Evolutionary conservation across 257 asterid species (phyloP).

Genomic region (Scutellaria galericulata): DNA sequence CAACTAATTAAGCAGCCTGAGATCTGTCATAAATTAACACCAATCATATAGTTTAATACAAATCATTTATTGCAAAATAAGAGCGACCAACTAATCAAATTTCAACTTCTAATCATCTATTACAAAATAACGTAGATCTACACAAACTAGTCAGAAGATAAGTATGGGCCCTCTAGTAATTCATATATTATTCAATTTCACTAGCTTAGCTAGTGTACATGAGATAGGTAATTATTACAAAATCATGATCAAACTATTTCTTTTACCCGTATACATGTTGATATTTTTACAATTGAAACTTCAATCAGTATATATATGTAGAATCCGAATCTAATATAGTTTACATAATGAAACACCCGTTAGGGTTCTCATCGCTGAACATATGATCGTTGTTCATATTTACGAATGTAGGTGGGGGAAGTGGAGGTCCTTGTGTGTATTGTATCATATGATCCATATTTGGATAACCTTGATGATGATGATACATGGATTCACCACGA

Average conservation of each 20-base stretch:
- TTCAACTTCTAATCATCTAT: no score
- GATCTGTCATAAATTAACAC: not conserved
- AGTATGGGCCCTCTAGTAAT: no score
- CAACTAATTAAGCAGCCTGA: conserved; percentile 26
- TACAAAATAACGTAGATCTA: no score
- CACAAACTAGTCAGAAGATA: no score
- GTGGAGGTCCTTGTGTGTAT: conserved; percentile 53
- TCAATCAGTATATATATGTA: no score
- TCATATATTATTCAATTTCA: no score
- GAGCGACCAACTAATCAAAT: not conserved
- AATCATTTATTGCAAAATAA: not conserved
- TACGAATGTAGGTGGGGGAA: conserved; percentile 48
- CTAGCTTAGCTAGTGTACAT: no score
- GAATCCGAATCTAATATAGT: no score
- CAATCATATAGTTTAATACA: not conserved
- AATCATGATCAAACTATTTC: not conserved
- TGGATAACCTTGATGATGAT: conserved; percentile 26
- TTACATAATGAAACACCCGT: conserved; percentile 76
- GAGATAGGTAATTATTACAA: no score
- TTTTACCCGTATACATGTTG: not conserved
- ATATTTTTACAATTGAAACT: conserved; percentile 37
- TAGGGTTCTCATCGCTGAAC: conserved; percentile 89
- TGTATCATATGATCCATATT: conserved; percentile 41
- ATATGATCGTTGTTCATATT: conserved; percentile 38
- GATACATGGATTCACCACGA: no score